These are phyloP conservation scores for Ceratonia siliqua DNA, from an alignment of 306 rosid genomes.

Conservation along the genomic window DNA sequence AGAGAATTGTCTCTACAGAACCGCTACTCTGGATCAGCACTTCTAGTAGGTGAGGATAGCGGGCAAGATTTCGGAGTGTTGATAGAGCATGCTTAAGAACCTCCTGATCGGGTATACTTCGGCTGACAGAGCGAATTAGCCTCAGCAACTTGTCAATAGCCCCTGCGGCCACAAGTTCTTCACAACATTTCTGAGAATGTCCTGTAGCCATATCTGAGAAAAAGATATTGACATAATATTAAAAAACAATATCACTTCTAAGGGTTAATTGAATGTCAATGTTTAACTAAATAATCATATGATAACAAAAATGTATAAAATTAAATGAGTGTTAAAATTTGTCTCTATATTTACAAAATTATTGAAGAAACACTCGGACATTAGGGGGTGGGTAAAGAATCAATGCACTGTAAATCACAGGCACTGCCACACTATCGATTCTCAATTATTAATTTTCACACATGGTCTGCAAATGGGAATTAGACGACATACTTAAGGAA, in stretches of 20 bases:
- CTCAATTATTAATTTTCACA: not conserved
- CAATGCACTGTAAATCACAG: not conserved
- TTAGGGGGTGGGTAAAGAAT: not conserved
- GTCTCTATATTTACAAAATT: not conserved
- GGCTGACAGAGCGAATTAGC: constrained; percentile 75
- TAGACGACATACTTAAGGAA: constrained; percentile 11
- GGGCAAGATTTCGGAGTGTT: constrained; percentile 81
- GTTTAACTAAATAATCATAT: not conserved
- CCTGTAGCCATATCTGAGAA: constrained; percentile 76
- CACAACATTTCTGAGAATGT: constrained; percentile 89
- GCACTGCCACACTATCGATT: not conserved
- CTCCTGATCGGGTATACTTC: constrained; percentile 93
- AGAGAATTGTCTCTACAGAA: constrained; percentile 59
- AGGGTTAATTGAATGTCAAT: not conserved
- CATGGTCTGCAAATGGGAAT: not conserved
- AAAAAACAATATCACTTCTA: not conserved
- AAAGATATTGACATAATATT: not conserved
- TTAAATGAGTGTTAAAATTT: not conserved
- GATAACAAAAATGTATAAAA: not conserved
- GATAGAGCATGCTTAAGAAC: constrained; percentile 74
- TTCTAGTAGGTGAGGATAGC: constrained; percentile 73
- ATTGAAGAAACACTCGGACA: not conserved
- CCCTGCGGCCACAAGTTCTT: constrained; percentile 84
- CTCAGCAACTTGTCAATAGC: constrained; percentile 67
- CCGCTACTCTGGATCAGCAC: constrained; percentile 50